Evolutionary conservation across 441 rosid species (phyloP).

Genomic region (Euphorbia celastroides): DNA sequence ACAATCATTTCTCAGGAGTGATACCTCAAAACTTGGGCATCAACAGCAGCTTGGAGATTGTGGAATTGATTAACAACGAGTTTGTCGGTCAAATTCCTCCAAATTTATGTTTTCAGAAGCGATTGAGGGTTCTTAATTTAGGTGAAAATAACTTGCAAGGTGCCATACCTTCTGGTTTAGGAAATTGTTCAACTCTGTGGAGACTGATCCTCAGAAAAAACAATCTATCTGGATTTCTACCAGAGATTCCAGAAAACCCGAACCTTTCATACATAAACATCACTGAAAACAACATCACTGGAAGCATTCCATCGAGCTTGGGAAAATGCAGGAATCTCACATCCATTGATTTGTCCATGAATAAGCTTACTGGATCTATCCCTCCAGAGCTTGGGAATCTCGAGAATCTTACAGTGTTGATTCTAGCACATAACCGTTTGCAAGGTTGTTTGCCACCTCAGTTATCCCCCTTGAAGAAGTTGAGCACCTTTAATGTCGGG

Average conservation of each 20-base stretch:
- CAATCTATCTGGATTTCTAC: conserved; percentile 50
- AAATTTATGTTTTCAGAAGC: conserved; percentile 53
- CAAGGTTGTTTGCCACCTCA: conserved; percentile 59
- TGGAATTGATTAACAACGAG: conserved; percentile 51
- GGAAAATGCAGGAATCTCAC: conserved; percentile 45
- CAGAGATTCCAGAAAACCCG: conserved; percentile 39
- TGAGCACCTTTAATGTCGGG: conserved; percentile 49
- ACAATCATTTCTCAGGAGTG: conserved; percentile 50
- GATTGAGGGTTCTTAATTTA: conserved; percentile 36
- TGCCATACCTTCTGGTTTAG: conserved; percentile 46
- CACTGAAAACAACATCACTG: conserved; percentile 42
- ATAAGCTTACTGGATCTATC: conserved; percentile 50
- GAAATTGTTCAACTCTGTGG: conserved; percentile 51
- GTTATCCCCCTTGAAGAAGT: conserved; percentile 37
- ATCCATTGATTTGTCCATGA: conserved; percentile 46
- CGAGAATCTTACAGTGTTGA: conserved; percentile 30
- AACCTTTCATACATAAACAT: conserved; percentile 40
- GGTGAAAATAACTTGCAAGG: conserved; percentile 63
- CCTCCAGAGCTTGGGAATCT: conserved; percentile 60
- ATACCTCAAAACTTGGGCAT: conserved; percentile 61
- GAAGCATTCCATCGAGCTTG: conserved; percentile 56
- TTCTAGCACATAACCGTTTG: conserved; percentile 54
- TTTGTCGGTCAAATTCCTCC: conserved; percentile 61
- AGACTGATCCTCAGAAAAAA: conserved; percentile 48
- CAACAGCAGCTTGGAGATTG: conserved; percentile 47